Percentiles rank a stretch among this genome's conserved stretches.
Conservation (phyloP, 108 stramenopile species). For the Nannochloropsis salina region DNA sequence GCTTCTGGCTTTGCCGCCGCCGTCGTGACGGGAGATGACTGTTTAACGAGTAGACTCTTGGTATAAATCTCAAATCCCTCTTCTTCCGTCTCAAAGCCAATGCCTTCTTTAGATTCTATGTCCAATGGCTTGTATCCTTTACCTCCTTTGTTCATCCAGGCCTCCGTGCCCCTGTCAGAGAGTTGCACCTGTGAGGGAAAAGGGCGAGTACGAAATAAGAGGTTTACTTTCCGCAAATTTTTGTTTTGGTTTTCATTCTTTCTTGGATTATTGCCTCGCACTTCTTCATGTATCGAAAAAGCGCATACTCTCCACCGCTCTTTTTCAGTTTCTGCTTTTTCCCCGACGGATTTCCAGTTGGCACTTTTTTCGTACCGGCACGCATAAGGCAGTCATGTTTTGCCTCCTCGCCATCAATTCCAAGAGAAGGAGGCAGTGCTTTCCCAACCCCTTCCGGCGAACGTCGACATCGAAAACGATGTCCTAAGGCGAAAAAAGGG, state of each 20-base stretch:
- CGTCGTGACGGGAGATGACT: not conserved
- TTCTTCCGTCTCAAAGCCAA: not conserved
- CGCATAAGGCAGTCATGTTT: not conserved
- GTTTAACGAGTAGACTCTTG: not conserved
- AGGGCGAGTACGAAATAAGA: not conserved
- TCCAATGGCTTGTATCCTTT: not conserved
- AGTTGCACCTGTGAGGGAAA: not conserved
- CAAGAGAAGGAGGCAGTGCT: conserved; percentile 30
- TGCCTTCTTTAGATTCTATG: not conserved
- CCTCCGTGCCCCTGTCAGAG: not conserved
- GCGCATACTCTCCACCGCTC: not conserved
- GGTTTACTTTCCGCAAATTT: not conserved
- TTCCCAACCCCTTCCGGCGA: conserved; percentile 30
- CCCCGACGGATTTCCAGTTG: not conserved
- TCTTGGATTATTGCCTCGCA: not conserved
- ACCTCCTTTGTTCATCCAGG: conserved; percentile 11
- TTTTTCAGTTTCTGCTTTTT: not conserved
- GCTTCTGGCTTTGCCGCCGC: not conserved
- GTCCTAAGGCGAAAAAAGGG: not conserved
- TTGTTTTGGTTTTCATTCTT: not conserved
- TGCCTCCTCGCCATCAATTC: conserved; percentile 32
- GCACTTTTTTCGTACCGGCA: conserved; percentile 25
- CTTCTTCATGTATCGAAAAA: not conserved
- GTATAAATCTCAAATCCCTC: not conserved
- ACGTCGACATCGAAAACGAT: conserved; percentile 18